These are phyloP conservation scores for Penicillium brevicompactum DNA, from an alignment of 2,329 filamentous ascomycete species.

Conservation along the genomic window DNA sequence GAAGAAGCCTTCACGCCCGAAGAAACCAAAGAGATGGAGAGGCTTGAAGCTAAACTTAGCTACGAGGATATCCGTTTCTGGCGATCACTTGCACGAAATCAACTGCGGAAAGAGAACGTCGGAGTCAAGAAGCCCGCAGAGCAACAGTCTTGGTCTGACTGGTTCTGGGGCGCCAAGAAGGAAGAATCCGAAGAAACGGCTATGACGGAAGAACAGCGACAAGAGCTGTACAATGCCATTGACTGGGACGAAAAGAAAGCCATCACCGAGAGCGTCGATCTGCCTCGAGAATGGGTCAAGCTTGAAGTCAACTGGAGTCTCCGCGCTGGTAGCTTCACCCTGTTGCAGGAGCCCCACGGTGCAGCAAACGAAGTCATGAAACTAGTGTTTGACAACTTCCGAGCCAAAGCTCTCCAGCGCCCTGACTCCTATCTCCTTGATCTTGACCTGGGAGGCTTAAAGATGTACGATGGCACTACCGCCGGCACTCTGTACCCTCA, in stretches of 20 bases:
- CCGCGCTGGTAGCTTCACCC: slow-evolving; percentile 93
- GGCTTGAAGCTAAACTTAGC: slow-evolving; percentile 80
- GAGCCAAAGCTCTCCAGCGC: slow-evolving; percentile 83
- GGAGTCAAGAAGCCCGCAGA: slow-evolving; percentile 73
- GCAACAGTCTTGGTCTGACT: slow-evolving; percentile 85
- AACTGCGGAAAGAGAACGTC: slow-evolving; percentile 92
- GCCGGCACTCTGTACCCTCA: slow-evolving; percentile 88
- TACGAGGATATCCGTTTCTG: slow-evolving; percentile 98
- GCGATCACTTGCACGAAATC: slow-evolving; percentile 89
- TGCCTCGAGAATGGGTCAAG: slow-evolving; percentile 89
- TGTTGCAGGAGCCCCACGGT: slow-evolving; percentile 82
- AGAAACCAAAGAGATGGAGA: slow-evolving; percentile 72
- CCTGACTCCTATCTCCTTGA: slow-evolving; percentile 90
- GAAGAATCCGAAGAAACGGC: slow-evolving; percentile 75
- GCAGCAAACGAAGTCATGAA: slow-evolving; percentile 79
- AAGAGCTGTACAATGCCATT: slow-evolving; percentile 95
- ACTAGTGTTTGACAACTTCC: slow-evolving; percentile 92
- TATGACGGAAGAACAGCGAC: slow-evolving; percentile 93
- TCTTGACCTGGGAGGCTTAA: slow-evolving; percentile 85
- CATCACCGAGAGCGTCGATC: slow-evolving; percentile 81
- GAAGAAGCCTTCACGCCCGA: slow-evolving; percentile 67
- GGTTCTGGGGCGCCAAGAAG: slow-evolving; percentile 84
- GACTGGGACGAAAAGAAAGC: slow-evolving; percentile 98
- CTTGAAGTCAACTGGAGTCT: slow-evolving; percentile 89
- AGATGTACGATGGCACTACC: slow-evolving; percentile 94